Base-by-base conservation (phyloP, 2,329 filamentous ascomycete genomes). In the Fusarium sp. region DNA sequence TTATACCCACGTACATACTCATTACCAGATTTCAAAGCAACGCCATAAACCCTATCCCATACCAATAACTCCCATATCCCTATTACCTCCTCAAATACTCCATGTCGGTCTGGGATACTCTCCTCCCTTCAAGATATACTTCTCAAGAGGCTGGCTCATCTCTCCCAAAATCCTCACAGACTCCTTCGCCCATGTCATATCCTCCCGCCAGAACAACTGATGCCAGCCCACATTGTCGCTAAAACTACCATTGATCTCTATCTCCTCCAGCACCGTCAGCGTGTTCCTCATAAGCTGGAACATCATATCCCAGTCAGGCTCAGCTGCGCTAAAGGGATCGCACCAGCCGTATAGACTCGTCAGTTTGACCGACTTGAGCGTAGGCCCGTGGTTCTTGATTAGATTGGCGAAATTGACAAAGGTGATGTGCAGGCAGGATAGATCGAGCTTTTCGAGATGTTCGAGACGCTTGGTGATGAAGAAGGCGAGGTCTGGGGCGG, bases 381-480 rank as follows among this genome's bases (percentile, higher is more conserved):
- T 70, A 6, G 63, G 18, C 6, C 59, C 40, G 27, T 75, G 71
- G 12, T 57, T 40, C 18, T 27, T 51, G 38, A 75, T 57, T 7
- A 75, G 69, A 4, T 29, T 50, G 22, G 59, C 64, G 27, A 75
- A 63, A 20, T 64, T 65, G 30, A 69, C 66, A 25, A 74, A 63
- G 15, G 55, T 55, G 14, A 75, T 27, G 12, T 63, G 43, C 2
- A 71, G 34, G 6, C 64, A 52, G 18, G 46, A 59, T 4, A 75
- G 38, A 12, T 71, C 54, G 3, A 75, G 44, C 29, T 46, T 69
- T n/a, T 75, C 63, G 7, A 75, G 69, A 14, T 71, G 32, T n/a
- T n/a, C n/a, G 14, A 75, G 59, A 18, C 32, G 56, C 9, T 70
- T 64, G 12, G 60, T 73, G 16, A 65, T 64, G 16, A 66, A 64